These are phyloP conservation scores for Limnanthes douglasii DNA, from an alignment of 345 rosid genomes.

Conservation along the genomic window DNA sequence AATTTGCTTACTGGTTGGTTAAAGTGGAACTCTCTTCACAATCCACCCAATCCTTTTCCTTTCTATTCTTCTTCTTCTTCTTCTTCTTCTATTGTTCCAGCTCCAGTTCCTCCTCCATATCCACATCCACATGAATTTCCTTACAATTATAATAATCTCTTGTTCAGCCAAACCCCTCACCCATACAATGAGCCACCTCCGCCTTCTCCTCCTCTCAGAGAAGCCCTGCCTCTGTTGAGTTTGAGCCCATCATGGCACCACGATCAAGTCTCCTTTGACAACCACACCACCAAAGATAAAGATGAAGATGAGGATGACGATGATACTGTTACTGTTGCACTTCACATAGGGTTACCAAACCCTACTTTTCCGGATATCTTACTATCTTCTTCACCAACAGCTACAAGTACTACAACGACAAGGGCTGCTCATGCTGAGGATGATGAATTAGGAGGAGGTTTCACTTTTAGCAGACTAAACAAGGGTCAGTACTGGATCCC, in stretches of 20 bases:
- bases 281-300: constrained; percentile 10
- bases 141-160: background rate
- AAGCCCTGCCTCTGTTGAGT: constrained; percentile 70
- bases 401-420: constrained; percentile 8
- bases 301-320: constrained; percentile 18
- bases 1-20: constrained; percentile 46
- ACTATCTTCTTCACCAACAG: constrained; percentile 31
- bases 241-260: constrained; percentile 35
- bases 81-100: constrained; percentile 6
- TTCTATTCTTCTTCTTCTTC: constrained; percentile 13
- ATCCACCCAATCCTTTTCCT: constrained; percentile 21
- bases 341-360: constrained; percentile 87
- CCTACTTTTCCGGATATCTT: constrained; percentile 68
- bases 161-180: too few relatives aligned
- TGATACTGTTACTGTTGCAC: constrained; percentile 64
- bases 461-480: constrained; percentile 52
- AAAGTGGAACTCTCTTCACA: constrained; percentile 32
- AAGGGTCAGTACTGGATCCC: constrained; percentile 99
- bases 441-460: constrained; percentile 29
- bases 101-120: constrained; percentile 15
- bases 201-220: constrained; percentile 75
- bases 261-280: constrained; percentile 12
- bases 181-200: constrained; percentile 29
- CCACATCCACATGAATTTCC: constrained; percentile 8
- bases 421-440: constrained; percentile 9